A percentile compares a stretch with the other conserved stretches of the same genome.
phyloP scores from a whole-genome alignment of 345 rosid genomes.

The Lepidium didymum region DNA sequence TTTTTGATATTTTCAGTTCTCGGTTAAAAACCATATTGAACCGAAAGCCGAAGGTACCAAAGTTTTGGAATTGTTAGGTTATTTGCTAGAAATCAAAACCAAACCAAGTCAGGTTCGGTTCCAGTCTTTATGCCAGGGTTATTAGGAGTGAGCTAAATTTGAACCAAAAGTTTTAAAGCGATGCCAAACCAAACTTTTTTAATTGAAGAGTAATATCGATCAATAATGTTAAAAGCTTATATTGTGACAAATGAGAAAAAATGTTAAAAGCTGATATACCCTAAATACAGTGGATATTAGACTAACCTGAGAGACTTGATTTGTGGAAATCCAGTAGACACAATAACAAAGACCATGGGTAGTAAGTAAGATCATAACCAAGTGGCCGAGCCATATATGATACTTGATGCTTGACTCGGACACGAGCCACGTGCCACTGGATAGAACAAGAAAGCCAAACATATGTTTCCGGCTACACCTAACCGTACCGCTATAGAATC shows the following conservation, averaged over 20 bases:
- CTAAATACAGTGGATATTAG: not conserved
- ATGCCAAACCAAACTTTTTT: no score
- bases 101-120: no score
- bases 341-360: constrained; percentile 53
- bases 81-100: no score
- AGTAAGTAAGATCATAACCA: constrained; percentile 44
- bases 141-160: no score
- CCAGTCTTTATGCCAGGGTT: no score
- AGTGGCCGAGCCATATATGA: constrained; percentile 72
- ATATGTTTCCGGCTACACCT: constrained; percentile 51
- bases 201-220: not conserved
- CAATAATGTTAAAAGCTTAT: not conserved
- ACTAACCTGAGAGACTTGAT: constrained; percentile 35
- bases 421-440: constrained; percentile 71
- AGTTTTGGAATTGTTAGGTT: no score
- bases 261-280: not conserved
- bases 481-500: constrained; percentile 15
- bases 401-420: constrained; percentile 75
- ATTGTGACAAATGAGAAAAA: no score
- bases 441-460: constrained; percentile 50
- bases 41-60: no score
- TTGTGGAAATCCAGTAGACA: constrained; percentile 28
- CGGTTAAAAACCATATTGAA: no score
- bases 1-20: no score
- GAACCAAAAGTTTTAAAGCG: no score